Evolutionary conservation across 257 asterid species (phyloP).

Genomic region (Schizonepeta tenuifolia): DNA sequence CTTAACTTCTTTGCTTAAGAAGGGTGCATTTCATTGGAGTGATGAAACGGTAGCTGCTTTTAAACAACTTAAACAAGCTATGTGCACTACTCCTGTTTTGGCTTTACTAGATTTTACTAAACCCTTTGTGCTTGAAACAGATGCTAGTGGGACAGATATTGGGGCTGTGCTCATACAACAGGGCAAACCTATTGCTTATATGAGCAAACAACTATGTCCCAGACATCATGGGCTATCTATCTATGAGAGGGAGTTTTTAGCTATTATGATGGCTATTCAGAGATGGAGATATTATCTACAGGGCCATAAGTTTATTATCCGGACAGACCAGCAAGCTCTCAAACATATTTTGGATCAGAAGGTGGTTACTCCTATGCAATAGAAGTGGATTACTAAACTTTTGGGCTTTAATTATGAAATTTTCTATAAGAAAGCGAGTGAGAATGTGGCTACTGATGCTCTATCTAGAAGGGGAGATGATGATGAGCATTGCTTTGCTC

Average conservation of each 20-base stretch:
- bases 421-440: background rate
- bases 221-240: background rate
- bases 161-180: too few species aligned
- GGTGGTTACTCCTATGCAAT: background rate
- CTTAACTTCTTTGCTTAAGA: background rate
- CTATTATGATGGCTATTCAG: background rate
- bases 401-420: background rate
- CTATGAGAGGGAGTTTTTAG: slow-evolving; percentile 4
- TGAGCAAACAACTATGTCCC: too few species aligned
- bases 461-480: background rate
- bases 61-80: background rate
- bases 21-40: background rate
- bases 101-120: background rate
- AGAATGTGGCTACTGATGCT: background rate
- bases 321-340: background rate
- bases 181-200: too few species aligned
- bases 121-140: too few species aligned
- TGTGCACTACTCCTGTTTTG: background rate
- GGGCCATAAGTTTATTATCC: too few species aligned
- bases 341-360: background rate
- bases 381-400: background rate
- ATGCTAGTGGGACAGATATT: too few species aligned
- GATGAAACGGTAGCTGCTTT: background rate
- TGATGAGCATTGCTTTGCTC: background rate
- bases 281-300: background rate